A percentile compares a stretch with the other conserved stretches of the same genome.
phyloP scores from a whole-genome alignment of 148 eudicot genomes.

The Pouteria glomerata region DNA sequence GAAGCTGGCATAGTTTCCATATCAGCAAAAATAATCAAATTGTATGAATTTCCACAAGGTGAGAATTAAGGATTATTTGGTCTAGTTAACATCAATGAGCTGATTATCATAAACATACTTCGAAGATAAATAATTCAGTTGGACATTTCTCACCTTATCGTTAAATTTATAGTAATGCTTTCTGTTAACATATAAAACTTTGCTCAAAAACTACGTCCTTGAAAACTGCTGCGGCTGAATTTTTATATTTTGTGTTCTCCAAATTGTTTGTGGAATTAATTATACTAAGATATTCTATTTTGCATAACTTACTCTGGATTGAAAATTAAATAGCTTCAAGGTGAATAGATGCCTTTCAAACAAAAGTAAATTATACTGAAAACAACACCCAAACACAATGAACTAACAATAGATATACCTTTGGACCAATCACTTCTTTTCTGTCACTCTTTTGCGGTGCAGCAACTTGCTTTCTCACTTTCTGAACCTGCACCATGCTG shows the following conservation, averaged over 20 bases:
- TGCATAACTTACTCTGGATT: neutral
- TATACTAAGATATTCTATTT: neutral
- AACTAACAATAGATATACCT: conserved; percentile 15
- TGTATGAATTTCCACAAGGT: neutral
- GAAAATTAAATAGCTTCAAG: neutral
- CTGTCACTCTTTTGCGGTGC: conserved; percentile 9
- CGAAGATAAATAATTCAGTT: neutral
- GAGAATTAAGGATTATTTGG: neutral
- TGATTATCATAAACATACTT: neutral
- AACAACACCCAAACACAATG: neutral
- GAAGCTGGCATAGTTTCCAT: neutral
- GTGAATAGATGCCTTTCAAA: neutral
- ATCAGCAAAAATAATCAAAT: neutral
- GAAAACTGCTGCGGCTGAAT: too few relatives aligned
- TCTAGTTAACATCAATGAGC: neutral
- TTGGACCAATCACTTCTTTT: conserved; percentile 17
- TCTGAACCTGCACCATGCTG: conserved; percentile 15
- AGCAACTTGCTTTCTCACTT: conserved; percentile 14
- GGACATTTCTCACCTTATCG: neutral
- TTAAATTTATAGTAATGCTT: too few relatives aligned
- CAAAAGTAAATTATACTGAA: neutral
- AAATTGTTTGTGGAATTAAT: neutral
- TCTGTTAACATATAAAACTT: neutral
- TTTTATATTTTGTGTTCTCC: too few relatives aligned
- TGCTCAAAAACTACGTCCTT: neutral